phyloP scores from a whole-genome alignment of 495 filamentous ascomycete genomes.

The Penicillium pancosmium region DNA sequence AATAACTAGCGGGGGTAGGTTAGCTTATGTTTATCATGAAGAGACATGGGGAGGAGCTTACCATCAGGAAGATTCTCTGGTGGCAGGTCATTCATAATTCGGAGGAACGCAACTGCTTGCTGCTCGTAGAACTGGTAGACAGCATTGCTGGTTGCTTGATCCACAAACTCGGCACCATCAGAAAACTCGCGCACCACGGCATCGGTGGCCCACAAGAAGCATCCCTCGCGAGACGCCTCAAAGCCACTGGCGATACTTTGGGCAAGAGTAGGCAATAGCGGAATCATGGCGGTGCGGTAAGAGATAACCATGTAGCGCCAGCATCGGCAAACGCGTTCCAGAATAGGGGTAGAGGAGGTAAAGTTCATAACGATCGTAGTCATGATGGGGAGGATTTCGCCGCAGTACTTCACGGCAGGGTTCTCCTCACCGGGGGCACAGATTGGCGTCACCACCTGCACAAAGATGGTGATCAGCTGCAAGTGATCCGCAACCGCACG shows the following conservation, averaged over 20 bases:
- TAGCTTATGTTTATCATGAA: background rate
- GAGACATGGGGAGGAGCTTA: conserved; percentile 30
- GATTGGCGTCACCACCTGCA: conserved; percentile 77
- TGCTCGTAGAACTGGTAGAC: conserved; percentile 95
- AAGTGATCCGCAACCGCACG: conserved; percentile 82
- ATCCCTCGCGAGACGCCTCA: conserved; percentile 83
- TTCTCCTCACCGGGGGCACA: conserved; percentile 73
- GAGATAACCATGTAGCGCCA: conserved; percentile 97
- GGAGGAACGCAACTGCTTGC: conserved; percentile 84
- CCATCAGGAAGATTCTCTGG: conserved; percentile 88
- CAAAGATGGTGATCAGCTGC: conserved; percentile 87
- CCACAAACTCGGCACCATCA: conserved; percentile 82
- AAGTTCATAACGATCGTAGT: conserved; percentile 84
- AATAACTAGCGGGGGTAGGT: conserved; percentile 62
- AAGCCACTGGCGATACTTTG: conserved; percentile 86
- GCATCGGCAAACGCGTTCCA: conserved; percentile 90
- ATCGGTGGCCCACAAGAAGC: conserved; percentile 96
- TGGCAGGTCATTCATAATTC: conserved; percentile 81
- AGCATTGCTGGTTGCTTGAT: conserved; percentile 76
- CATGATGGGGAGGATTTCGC: conserved; percentile 86
- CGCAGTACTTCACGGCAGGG: conserved; percentile 93
- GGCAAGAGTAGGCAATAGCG: conserved; percentile 81
- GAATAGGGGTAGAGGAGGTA: conserved; percentile 78
- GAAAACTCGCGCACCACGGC: conserved; percentile 95
- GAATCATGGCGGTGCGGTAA: conserved; percentile 85